Evolutionary conservation across 2,329 filamentous ascomycete genomes (phyloP), one percentile per base, ranked within the genome.

Genomic region (Laburnicola sp.): DNA sequence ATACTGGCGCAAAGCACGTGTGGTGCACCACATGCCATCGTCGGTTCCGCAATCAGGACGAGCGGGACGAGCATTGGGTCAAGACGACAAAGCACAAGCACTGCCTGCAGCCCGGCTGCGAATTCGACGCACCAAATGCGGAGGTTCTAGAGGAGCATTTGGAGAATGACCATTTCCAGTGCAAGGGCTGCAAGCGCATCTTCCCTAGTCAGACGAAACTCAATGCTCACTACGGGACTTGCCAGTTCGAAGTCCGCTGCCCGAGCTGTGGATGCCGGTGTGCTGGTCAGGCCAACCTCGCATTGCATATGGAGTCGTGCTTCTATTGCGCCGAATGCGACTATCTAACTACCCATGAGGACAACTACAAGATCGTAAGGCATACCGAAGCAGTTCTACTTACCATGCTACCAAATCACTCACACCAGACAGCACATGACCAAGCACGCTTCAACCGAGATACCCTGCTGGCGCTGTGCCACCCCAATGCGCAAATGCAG

Each of bases 51-150:
- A 68, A 57, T 16, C 68, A 72, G 36, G 55, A 63, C 6, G 60
- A 66, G 52, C 64, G 69, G 9, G 67, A 72, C 39, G 62, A 56
- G 43, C 69, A 72, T 40, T 72, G 69, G 69, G 51, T 40, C 11
- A 58, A 53, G 21, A 68, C 67, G 11, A 61, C 45, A 6, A 62
- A 53, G 23, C 69, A 71, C 47, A 68, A 57, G 34, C 68, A 71
- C 42, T 71, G 69, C 45, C 41, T 70, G 27, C 58, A 70, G 34
- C 58, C 61, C 4, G 66, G 66, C 23, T 71, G 69, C 48, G 58
- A 65, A 16, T 71, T 69, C 45, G 68, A 72, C 37, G 62, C 54
- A 2, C 54, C 54, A 1, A 53, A 62, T 26, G 11, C 48, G 16
- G 46, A 46, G 1, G 45, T 48, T 2, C 53, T 72, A 8, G 51